These are phyloP conservation scores for Tricholoma bakamatsutake DNA, from an alignment of 768 basidiomycete species.

Conservation along the genomic window DNA sequence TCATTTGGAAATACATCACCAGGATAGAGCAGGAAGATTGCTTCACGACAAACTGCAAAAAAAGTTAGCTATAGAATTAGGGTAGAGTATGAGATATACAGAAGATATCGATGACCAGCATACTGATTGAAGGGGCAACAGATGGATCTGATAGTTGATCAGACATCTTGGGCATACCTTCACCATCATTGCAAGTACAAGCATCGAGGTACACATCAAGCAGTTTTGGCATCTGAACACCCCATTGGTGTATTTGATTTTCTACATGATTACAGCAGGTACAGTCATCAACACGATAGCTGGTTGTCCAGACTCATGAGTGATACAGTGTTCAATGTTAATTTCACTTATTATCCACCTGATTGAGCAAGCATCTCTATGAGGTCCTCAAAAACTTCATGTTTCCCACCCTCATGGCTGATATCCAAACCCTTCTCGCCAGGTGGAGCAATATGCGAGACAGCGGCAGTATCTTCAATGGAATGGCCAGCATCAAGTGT, in stretches of 20 bases:
- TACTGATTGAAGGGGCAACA: not conserved
- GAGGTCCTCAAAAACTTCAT: not conserved
- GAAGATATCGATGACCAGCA: not conserved
- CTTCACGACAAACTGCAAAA: not conserved
- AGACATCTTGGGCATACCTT: not conserved
- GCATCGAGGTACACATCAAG: constrained; percentile 3
- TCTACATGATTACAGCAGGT: constrained; percentile 1
- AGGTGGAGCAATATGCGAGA: not conserved
- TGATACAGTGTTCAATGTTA: not conserved
- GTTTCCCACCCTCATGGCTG: too few species aligned
- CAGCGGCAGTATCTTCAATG: constrained; percentile 3
- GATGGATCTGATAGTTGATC: not conserved
- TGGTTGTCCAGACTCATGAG: not conserved
- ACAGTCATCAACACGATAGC: constrained; percentile 4
- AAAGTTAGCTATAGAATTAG: not conserved
- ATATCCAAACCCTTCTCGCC: too few species aligned
- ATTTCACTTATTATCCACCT: not conserved
- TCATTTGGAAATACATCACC: not conserved
- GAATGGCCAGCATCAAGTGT: not conserved
- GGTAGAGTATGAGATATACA: not conserved
- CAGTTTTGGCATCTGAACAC: too few species aligned
- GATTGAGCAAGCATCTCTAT: not conserved
- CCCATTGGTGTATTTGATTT: too few species aligned
- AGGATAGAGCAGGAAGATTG: not conserved
- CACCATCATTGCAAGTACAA: not conserved